These are phyloP conservation scores for Stipa capillata DNA, from an alignment of 176 grass and related monocot species.

Conservation along the genomic window DNA sequence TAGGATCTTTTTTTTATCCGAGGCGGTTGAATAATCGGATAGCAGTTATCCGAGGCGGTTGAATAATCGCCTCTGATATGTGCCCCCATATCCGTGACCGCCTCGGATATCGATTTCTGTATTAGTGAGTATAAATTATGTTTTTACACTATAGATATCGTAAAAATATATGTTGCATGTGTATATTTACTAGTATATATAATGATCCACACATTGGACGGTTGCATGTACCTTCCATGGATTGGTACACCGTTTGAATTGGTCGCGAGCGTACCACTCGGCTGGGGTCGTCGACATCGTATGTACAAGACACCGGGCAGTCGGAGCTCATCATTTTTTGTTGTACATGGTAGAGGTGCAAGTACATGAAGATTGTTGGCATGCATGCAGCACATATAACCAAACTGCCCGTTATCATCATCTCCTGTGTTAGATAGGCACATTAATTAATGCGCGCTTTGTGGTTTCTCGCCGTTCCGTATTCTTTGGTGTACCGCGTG, in stretches of 20 bases:
- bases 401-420: not conserved
- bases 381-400: not conserved
- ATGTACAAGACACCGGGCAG: not conserved
- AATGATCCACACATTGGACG: not conserved
- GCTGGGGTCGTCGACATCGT: not conserved
- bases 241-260: not conserved
- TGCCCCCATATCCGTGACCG: too few relatives aligned
- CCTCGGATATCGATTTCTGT: too few relatives aligned
- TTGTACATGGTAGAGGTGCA: not conserved
- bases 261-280: not conserved
- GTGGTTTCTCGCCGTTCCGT: not conserved
- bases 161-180: too few relatives aligned
- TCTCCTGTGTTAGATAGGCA: not conserved
- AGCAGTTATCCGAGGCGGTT: too few relatives aligned
- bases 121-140: too few relatives aligned
- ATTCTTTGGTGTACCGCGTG: not conserved
- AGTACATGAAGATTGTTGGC: not conserved
- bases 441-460: not conserved
- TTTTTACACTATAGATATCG: too few relatives aligned
- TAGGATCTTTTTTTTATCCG: too few relatives aligned
- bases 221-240: not conserved
- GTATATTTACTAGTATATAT: too few relatives aligned
- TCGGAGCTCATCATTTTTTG: constrained; percentile 6
- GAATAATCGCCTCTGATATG: too few relatives aligned
- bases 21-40: too few relatives aligned